A percentile compares a stretch with the other conserved stretches of the same genome.
Conservation (phyloP, 164 flowering plant genomes). For the Nelumbo lutea region DNA sequence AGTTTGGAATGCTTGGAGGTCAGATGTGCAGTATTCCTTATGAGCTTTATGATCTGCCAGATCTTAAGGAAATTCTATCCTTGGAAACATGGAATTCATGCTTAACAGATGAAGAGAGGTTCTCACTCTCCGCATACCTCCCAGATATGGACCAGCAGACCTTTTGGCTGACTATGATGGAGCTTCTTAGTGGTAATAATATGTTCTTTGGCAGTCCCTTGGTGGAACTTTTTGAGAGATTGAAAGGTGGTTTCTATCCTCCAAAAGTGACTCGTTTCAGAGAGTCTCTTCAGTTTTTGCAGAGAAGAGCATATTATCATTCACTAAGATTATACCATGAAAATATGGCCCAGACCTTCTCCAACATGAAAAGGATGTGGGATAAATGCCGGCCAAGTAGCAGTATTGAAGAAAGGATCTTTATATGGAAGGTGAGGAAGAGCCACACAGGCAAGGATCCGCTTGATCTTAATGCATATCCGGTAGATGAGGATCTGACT, state of each 20-base stretch:
- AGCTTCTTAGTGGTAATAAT: slow-evolving; percentile 29
- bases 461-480: slow-evolving; percentile 29
- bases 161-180: slow-evolving; percentile 31
- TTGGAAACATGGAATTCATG: slow-evolving; percentile 35
- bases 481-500: slow-evolving; percentile 14
- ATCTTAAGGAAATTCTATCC: slow-evolving; percentile 31
- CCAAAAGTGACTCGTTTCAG: slow-evolving; percentile 24
- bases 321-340: slow-evolving; percentile 28
- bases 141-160: slow-evolving; percentile 40
- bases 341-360: slow-evolving; percentile 20
- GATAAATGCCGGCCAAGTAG: slow-evolving; percentile 18
- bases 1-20: slow-evolving; percentile 29
- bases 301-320: slow-evolving; percentile 24
- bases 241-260: slow-evolving; percentile 33
- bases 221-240: slow-evolving; percentile 21
- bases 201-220: slow-evolving; percentile 33
- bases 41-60: slow-evolving; percentile 35
- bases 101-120: slow-evolving; percentile 38
- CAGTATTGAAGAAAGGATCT: slow-evolving; percentile 22
- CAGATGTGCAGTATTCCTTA: slow-evolving; percentile 34
- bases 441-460: slow-evolving; percentile 9
- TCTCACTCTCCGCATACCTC: slow-evolving; percentile 29
- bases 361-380: slow-evolving; percentile 28
- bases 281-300: slow-evolving; percentile 22
- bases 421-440: slow-evolving; percentile 19